Evolutionary conservation across 306 rosid genomes (phyloP), one percentile per base, ranked within the genome.

Genomic region (Dryas alaskensis): DNA sequence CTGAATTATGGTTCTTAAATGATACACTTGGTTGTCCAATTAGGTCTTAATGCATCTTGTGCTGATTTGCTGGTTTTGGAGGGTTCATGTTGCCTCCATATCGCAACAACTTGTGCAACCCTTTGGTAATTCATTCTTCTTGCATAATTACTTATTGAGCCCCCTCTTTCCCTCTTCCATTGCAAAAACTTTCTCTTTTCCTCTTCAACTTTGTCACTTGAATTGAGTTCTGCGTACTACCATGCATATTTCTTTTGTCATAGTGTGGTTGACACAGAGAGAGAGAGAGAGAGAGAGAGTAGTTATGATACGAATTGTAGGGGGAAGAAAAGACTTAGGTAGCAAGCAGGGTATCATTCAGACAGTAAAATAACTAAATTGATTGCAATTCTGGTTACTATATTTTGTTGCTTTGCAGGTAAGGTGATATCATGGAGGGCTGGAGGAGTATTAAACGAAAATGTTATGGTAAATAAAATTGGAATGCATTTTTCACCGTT

Each of bases 101-200:
- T 85, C 93, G 10, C 86, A 87, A 77, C 93, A 88, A 73, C 96
- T 94, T 44, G 92, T 92, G 67, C 93, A 87, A 77, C 99, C 97
- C 53, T 94, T 94, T 66, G 97, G 99, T 92, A 92, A 76, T 77
- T 51, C 77, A 69, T 78, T 69, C 60, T 78, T 67, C 65, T 76
- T 67, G 3, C 12, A 6, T 8, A 52, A 50, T 11, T 54, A 55
- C 37, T 39, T n/a, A 49, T 49, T 0, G 17, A 12, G 48, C 10
- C 4, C 1, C 10, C 6, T 65, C 19, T 8, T 3, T 66, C 2
- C 5, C 14, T 16, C 39, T 19, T 3, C 4, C 39, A 10, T 37
- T 4, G 40, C n/a, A 10, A 51, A 42, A 52, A 5, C 5, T 42
- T 71, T 5, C 10, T 19, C 4, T 57, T 70, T 45, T n/a, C 14